These are phyloP conservation scores for Penicillium thymicola DNA, from an alignment of 2,329 filamentous ascomycete species.

Conservation along the genomic window DNA sequence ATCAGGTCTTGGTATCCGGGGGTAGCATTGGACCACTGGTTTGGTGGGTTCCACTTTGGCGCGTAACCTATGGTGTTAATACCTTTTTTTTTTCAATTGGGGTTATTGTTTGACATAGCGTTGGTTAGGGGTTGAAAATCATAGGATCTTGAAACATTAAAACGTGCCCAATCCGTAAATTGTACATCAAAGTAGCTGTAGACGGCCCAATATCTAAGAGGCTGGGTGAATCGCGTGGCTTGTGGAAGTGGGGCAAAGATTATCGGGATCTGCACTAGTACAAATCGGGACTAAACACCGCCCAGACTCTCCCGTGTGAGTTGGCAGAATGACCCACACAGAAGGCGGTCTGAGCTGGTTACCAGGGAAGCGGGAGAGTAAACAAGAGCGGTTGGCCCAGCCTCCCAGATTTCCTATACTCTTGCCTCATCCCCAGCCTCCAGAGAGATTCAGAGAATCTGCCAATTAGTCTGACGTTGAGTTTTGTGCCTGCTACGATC, in stretches of 20 bases:
- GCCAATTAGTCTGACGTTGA: constrained; percentile 20
- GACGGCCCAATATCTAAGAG: constrained; percentile 9
- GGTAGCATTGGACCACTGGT: constrained; percentile 6
- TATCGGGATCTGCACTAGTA: constrained; percentile 13
- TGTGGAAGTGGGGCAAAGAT: constrained; percentile 16
- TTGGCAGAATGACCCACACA: constrained; percentile 9
- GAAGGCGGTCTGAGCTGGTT: constrained; percentile 35
- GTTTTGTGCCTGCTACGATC: constrained; percentile 36
- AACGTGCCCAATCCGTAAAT: neutral
- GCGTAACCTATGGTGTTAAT: constrained; percentile 5
- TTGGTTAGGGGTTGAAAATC: constrained; percentile 4
- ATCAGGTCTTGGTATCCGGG: constrained; percentile 9
- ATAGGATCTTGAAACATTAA: neutral
- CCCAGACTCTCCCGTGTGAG: neutral
- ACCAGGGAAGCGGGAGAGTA: constrained; percentile 37
- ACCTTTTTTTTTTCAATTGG: neutral
- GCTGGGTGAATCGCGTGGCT: constrained; percentile 19
- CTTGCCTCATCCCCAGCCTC: constrained; percentile 37
- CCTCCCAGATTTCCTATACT: constrained; percentile 34
- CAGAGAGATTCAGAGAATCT: constrained; percentile 14
- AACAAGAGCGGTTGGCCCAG: constrained; percentile 45
- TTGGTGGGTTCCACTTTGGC: constrained; percentile 9
- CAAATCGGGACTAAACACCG: constrained; percentile 9
- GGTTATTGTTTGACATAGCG: constrained; percentile 3
- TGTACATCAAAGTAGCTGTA: neutral